These are phyloP conservation scores for Forsythia viridissima DNA, from an alignment of 257 asterid species.

Conservation along the genomic window DNA sequence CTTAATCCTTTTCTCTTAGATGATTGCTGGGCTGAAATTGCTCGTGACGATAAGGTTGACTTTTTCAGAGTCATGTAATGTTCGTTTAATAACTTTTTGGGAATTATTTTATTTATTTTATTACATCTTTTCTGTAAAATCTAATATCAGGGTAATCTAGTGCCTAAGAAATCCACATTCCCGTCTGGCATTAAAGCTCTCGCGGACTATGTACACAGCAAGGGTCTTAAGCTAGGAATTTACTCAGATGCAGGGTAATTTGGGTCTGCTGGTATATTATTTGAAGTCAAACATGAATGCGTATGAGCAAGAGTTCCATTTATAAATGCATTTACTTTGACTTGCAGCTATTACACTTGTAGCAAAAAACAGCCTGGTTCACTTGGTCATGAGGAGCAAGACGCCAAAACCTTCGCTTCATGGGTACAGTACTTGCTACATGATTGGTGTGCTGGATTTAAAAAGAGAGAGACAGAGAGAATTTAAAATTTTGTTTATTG, in stretches of 20 bases:
- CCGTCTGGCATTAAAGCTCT: constrained; percentile 93
- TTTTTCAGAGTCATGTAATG: neutral
- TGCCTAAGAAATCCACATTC: constrained; percentile 67
- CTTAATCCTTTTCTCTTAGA: constrained; percentile 39
- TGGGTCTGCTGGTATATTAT: neutral
- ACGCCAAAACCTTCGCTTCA: constrained; percentile 76
- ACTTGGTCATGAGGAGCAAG: constrained; percentile 85
- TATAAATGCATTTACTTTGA: constrained; percentile 1
- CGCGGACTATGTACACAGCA: constrained; percentile 85
- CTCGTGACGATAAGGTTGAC: constrained; percentile 60
- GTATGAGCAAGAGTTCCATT: neutral
- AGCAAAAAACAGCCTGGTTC: constrained; percentile 88
- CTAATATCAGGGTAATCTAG: constrained; percentile 64
- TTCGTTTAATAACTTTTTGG: neutral
- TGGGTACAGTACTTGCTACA: constrained; percentile 51
- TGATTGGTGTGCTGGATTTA: neutral
- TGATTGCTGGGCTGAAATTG: constrained; percentile 88
- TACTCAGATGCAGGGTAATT: constrained; percentile 91
- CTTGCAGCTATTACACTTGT: constrained; percentile 72
- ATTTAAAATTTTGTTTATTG: neutral
- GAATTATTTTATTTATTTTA: neutral
- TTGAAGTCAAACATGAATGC: neutral
- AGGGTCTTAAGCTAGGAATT: constrained; percentile 89
- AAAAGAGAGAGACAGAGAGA: neutral
- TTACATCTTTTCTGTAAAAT: neutral